phyloP scores from a whole-genome alignment of 83 land plant species.

The Larix sibirica region DNA sequence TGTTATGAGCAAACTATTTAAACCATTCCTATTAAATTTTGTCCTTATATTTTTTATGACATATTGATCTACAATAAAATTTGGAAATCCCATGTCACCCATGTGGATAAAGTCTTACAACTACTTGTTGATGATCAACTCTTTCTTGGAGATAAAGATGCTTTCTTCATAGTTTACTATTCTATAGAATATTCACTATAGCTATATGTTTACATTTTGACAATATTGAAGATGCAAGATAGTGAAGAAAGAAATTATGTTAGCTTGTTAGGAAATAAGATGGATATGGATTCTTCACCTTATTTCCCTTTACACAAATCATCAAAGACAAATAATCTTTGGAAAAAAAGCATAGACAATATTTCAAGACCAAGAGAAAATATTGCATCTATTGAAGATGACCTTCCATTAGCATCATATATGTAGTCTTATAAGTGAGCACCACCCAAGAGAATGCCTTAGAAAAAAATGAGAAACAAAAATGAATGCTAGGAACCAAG shows the following conservation, averaged over 20 bases:
- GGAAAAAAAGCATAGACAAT: neutral
- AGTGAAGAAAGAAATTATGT: conserved; percentile 29
- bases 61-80: no score
- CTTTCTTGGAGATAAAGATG: conserved; percentile 24
- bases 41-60: no score
- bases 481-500: neutral
- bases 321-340: neutral
- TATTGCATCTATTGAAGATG: conserved; percentile 27
- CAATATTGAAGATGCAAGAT: conserved; percentile 75
- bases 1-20: no score
- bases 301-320: neutral
- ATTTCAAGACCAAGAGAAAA: neutral
- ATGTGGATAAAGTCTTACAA: no score
- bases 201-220: conserved; percentile 87
- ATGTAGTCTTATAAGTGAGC: conserved; percentile 14
- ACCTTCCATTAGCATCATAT: conserved; percentile 43
- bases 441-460: conserved; percentile 17
- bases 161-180: conserved; percentile 66
- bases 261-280: conserved; percentile 13
- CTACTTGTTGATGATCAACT: no score
- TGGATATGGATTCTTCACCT: conserved; percentile 13
- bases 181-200: conserved; percentile 93
- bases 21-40: no score
- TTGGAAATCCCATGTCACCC: no score
- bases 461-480: neutral